A percentile compares a stretch with the other conserved stretches of the same genome.
Conservation (phyloP, 192 early-diverging fungal genomes). For the Backusella westeae region DNA sequence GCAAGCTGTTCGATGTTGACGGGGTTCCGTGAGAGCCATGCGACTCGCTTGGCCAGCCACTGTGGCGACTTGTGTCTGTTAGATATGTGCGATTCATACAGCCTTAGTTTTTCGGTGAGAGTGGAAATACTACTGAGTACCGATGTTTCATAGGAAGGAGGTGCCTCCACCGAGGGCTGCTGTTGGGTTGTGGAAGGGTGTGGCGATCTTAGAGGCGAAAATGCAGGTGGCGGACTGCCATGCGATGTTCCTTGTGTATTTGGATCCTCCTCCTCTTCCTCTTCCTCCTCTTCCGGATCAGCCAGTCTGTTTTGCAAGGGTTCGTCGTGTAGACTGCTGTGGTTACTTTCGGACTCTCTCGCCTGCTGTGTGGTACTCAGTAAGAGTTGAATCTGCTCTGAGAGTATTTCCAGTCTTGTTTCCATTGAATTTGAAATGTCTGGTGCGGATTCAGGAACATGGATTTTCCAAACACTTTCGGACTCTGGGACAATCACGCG, state of each 20-base stretch:
- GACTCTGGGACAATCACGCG: conserved; percentile 4
- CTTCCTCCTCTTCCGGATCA: background rate
- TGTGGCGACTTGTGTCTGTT: conserved; percentile 36
- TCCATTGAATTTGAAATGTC: background rate
- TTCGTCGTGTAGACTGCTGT: background rate
- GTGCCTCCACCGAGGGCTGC: conserved; percentile 6
- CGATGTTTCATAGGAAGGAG: conserved; percentile 37
- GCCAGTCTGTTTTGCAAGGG: background rate
- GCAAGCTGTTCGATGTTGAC: conserved; percentile 35
- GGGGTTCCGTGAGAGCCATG: conserved; percentile 25
- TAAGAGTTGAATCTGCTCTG: background rate
- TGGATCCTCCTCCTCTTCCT: background rate
- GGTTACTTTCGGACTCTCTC: background rate
- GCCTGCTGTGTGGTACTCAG: background rate
- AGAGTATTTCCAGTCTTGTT: conserved; percentile 10
- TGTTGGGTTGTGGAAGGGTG: background rate
- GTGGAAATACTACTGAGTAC: conserved; percentile 20
- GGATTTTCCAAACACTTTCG: conserved; percentile 14
- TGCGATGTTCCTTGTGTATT: background rate
- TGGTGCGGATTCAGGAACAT: background rate
- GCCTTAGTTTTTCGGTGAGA: conserved; percentile 17
- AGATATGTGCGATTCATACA: conserved; percentile 30
- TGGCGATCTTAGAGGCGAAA: background rate
- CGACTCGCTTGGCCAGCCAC: conserved; percentile 23
- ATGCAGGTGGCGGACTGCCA: conserved; percentile 11